These are phyloP conservation scores for Leccinum subgranulosum DNA, from an alignment of 768 basidiomycete genomes.

Conservation along the genomic window DNA sequence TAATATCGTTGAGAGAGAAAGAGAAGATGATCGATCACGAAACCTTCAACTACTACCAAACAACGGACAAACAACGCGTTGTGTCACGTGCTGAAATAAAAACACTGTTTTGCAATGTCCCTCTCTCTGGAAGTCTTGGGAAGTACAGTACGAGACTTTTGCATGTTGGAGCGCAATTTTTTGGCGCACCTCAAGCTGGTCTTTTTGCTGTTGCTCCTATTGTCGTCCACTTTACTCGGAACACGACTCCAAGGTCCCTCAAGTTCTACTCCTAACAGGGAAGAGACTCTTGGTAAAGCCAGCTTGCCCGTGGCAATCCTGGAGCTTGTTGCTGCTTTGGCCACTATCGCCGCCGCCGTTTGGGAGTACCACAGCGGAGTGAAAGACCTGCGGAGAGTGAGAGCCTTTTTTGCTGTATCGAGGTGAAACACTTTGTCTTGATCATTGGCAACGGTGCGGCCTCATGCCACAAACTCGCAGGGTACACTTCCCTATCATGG, in stretches of 20 bases:
- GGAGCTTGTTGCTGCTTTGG: constrained; percentile 50
- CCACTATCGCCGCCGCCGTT: constrained; percentile 51
- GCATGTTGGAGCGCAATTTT: constrained; percentile 76
- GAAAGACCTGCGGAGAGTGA: constrained; percentile 51
- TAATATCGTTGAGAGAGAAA: constrained; percentile 15
- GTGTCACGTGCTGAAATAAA: constrained; percentile 16
- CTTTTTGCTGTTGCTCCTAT: constrained; percentile 58
- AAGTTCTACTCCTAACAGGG: constrained; percentile 10
- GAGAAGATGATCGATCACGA: not conserved
- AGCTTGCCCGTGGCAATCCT: constrained; percentile 51
- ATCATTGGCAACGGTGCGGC: not conserved
- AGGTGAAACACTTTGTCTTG: constrained; percentile 40
- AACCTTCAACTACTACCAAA: constrained; percentile 42
- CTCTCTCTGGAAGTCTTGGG: constrained; percentile 44
- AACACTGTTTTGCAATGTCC: constrained; percentile 8
- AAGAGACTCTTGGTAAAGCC: constrained; percentile 26
- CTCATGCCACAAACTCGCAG: constrained; percentile 30
- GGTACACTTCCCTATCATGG: constrained; percentile 51
- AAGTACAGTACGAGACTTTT: constrained; percentile 69
- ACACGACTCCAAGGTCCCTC: constrained; percentile 50
- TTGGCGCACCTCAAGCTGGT: constrained; percentile 67
- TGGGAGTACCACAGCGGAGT: constrained; percentile 68
- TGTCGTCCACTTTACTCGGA: constrained; percentile 60
- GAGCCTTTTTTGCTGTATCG: constrained; percentile 56
- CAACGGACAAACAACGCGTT: constrained; percentile 33